These are phyloP conservation scores for Cutaneotrichosporon dermatis DNA, from an alignment of 1,284 basidiomycete species.

Conservation along the genomic window DNA sequence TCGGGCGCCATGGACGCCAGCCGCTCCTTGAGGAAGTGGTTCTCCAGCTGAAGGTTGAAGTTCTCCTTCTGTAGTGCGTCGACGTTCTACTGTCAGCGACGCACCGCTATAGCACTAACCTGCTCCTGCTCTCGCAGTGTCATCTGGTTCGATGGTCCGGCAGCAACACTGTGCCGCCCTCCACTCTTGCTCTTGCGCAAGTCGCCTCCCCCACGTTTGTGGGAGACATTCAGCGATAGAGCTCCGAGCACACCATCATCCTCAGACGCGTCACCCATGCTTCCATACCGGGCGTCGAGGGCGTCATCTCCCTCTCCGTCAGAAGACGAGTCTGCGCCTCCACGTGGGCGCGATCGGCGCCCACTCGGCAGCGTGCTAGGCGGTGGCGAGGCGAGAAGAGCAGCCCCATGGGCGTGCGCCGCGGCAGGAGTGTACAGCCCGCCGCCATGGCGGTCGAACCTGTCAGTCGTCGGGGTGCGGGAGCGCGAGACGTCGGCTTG, in stretches of 20 bases:
- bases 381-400: slow-evolving; percentile 1
- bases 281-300: slow-evolving; percentile 23
- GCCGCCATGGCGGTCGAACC: slow-evolving; percentile 1
- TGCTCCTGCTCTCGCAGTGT: slow-evolving; percentile 92
- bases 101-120: slow-evolving; percentile 53
- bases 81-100: slow-evolving; percentile 62
- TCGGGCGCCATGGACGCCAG: slow-evolving; percentile 78
- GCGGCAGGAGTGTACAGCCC: slow-evolving; percentile 3
- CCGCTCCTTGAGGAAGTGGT: slow-evolving; percentile 87
- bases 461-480: neutral
- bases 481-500: neutral
- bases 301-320: slow-evolving; percentile 21
- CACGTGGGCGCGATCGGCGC: neutral
- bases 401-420: neutral
- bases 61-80: slow-evolving; percentile 92
- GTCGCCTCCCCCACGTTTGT: slow-evolving; percentile 11
- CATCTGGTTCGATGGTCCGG: slow-evolving; percentile 47
- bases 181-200: slow-evolving; percentile 26
- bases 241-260: slow-evolving; percentile 23
- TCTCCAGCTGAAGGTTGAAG: slow-evolving; percentile 87
- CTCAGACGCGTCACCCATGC: slow-evolving; percentile 1
- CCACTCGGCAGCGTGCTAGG: neutral
- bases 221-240: slow-evolving; percentile 28
- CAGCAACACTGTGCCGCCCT: slow-evolving; percentile 46
- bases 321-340: neutral